phyloP scores from a whole-genome alignment of 371 early-diverging fungal species.

The Fennellomyces sp. region DNA sequence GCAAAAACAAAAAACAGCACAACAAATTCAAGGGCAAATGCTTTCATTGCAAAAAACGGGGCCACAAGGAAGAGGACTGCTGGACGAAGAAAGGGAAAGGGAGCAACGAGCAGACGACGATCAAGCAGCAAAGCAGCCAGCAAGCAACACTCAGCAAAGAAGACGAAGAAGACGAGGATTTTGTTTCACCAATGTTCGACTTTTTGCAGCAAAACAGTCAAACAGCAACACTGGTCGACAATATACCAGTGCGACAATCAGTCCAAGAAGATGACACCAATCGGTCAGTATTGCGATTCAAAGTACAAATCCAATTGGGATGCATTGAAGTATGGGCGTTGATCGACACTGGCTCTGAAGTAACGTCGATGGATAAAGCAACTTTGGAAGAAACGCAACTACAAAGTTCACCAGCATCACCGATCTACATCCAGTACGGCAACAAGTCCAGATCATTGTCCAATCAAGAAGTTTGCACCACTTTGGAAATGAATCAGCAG shows the following conservation, averaged over 20 bases:
- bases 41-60: neutral
- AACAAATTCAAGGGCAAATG: neutral
- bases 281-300: neutral
- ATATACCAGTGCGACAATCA: neutral
- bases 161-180: neutral
- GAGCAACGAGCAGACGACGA: neutral
- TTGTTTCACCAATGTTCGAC: neutral
- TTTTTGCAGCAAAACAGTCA: neutral
- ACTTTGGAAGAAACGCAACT: neutral
- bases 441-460: neutral
- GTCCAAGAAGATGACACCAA: neutral
- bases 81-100: neutral
- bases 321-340: neutral
- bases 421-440: constrained; percentile 1
- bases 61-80: neutral
- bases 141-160: neutral
- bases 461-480: neutral
- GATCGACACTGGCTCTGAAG: neutral
- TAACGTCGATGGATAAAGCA: neutral
- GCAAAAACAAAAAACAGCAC: neutral
- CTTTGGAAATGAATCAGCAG: neutral
- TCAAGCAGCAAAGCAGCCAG: neutral
- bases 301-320: neutral
- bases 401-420: neutral
- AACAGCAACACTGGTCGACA: neutral